Conservation (phyloP, 2,329 filamentous ascomycete species). For the Bipolaris bicolor region DNA sequence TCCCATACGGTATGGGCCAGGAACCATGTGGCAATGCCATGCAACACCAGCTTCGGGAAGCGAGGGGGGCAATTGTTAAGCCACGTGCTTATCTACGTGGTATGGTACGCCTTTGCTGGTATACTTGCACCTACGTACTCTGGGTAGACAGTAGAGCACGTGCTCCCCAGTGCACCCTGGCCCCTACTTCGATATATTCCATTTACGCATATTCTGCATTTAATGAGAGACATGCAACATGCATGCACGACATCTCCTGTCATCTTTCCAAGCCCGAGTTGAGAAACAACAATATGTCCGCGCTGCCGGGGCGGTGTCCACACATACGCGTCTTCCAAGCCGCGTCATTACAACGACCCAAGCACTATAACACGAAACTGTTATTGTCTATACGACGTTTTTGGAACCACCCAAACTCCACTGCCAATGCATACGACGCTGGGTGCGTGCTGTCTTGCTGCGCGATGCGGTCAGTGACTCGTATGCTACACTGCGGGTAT, state of each 20-base stretch:
- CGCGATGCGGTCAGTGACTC: background rate
- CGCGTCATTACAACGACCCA: background rate
- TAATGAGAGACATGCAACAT: too few relatives aligned
- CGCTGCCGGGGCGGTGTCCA: background rate
- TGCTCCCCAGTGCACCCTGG: background rate
- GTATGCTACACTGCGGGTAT: background rate
- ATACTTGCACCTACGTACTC: background rate
- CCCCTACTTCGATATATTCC: too few relatives aligned
- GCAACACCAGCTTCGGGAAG: background rate
- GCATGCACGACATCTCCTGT: background rate
- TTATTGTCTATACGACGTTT: background rate
- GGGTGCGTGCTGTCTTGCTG: background rate
- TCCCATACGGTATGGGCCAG: background rate
- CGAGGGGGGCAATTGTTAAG: background rate
- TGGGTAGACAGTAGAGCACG: background rate
- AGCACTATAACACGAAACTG: background rate
- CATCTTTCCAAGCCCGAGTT: background rate
- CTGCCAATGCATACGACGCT: constrained; percentile 1
- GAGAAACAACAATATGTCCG: background rate
- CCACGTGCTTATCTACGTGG: background rate
- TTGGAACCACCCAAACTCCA: background rate
- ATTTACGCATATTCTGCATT: too few relatives aligned
- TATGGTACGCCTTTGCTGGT: background rate
- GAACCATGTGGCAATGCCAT: background rate
- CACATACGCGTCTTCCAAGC: background rate